phyloP scores from a whole-genome alignment of 2,329 filamentous ascomycete species.

The Aspergillus quadrilineatus region DNA sequence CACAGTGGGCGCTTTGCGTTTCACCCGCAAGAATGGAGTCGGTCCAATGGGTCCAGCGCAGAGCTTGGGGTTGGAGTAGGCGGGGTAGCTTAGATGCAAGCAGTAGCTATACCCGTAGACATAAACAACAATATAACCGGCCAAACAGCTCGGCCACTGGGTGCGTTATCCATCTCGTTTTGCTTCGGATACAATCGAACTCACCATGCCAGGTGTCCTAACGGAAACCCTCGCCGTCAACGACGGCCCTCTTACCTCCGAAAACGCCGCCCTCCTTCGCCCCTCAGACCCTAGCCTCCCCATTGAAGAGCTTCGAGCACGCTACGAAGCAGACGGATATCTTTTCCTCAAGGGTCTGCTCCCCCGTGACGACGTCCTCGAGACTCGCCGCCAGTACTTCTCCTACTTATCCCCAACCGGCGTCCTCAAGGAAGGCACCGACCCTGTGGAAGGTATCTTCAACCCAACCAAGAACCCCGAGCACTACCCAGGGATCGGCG shows the following conservation, averaged over 20 bases:
- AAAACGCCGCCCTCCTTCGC: slow-evolving; percentile 45
- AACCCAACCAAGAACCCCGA: slow-evolving; percentile 43
- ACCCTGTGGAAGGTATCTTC: slow-evolving; percentile 56
- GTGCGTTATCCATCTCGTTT: neutral
- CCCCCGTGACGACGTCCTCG: slow-evolving; percentile 54
- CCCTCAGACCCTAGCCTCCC: slow-evolving; percentile 47
- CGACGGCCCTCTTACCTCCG: slow-evolving; percentile 48
- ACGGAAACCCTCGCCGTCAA: slow-evolving; percentile 34
- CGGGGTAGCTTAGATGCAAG: neutral
- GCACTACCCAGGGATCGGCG: slow-evolving; percentile 56
- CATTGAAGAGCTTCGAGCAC: slow-evolving; percentile 49
- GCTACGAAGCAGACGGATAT: slow-evolving; percentile 54
- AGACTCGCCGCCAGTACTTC: slow-evolving; percentile 56
- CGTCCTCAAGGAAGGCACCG: slow-evolving; percentile 55
- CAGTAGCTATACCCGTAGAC: neutral
- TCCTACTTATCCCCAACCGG: slow-evolving; percentile 54
- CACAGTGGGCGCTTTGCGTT: slow-evolving; percentile 4
- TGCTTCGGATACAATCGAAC: neutral
- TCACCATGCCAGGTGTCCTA: slow-evolving; percentile 17
- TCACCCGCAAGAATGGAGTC: neutral
- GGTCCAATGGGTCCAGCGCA: neutral
- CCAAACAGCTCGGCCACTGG: neutral
- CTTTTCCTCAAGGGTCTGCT: slow-evolving; percentile 57
- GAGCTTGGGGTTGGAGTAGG: slow-evolving; percentile 7
- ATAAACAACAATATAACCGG: slow-evolving; percentile 4